These are phyloP conservation scores for Physcomitrium patens DNA, from an alignment of 225 moss, liverwort and hornwort genomes.

Conservation along the genomic window DNA sequence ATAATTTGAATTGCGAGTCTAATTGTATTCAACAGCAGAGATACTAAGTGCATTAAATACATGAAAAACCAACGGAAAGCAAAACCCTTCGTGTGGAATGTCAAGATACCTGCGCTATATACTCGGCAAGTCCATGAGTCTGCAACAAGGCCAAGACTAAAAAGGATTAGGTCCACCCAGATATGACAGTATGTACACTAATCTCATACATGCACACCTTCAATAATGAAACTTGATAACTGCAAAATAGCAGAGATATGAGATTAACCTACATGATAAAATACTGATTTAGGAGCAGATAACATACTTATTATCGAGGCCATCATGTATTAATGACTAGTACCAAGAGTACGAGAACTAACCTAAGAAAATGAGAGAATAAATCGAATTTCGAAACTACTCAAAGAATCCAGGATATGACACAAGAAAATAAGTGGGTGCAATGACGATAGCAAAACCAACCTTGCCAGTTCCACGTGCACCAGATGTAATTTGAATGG, in stretches of 20 bases:
- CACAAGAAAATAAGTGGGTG: background rate
- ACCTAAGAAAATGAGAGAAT: no score
- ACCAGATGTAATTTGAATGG: constrained; percentile 82
- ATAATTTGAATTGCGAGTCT: background rate
- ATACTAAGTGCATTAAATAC: background rate
- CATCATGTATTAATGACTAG: constrained; percentile 10
- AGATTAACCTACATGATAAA: background rate
- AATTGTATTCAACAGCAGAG: constrained; percentile 7
- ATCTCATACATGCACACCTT: background rate
- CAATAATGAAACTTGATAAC: background rate
- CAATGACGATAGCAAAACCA: constrained; percentile 28
- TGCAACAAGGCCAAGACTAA: constrained; percentile 53
- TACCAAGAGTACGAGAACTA: background rate
- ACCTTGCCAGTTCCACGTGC: constrained; percentile 97
- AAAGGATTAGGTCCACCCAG: constrained; percentile 12
- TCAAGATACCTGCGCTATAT: constrained; percentile 91
- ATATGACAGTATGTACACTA: background rate
- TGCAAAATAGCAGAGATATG: constrained; percentile 19
- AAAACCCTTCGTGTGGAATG: constrained; percentile 6
- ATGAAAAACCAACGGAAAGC: constrained; percentile 18
- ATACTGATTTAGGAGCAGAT: background rate
- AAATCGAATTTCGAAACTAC: no score
- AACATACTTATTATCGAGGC: background rate
- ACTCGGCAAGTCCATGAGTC: constrained; percentile 99
- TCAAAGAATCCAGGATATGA: background rate